Conservation (phyloP, 441 rosid species). For the Gossypium trilobum region DNA sequence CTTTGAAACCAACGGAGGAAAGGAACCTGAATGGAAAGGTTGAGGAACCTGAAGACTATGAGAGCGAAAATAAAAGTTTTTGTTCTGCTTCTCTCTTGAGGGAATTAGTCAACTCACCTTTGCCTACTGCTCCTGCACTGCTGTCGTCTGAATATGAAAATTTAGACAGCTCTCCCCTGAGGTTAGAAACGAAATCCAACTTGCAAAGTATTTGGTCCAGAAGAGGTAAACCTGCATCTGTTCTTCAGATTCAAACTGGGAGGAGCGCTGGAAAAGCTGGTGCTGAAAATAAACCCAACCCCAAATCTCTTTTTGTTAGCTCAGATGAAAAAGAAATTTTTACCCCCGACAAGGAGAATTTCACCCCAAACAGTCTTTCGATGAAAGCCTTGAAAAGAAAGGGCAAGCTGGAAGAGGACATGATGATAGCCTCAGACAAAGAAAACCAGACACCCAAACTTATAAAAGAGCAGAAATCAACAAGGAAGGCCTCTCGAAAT, state of each 20-base stretch:
- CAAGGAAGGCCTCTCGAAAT: constrained; percentile 16
- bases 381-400: constrained; percentile 36
- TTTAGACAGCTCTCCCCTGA: constrained; percentile 21
- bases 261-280: constrained; percentile 33
- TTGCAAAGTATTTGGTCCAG: constrained; percentile 55
- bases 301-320: constrained; percentile 24
- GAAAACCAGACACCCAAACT: constrained; percentile 39
- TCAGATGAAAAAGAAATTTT: constrained; percentile 46
- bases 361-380: constrained; percentile 44
- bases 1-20: constrained; percentile 18
- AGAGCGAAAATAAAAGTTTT: constrained; percentile 16
- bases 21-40: background rate
- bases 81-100: constrained; percentile 17
- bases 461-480: constrained; percentile 26
- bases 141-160: constrained; percentile 28
- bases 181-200: constrained; percentile 28
- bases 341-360: constrained; percentile 74
- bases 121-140: constrained; percentile 21
- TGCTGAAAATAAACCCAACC: constrained; percentile 23
- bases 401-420: constrained; percentile 37
- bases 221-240: constrained; percentile 56
- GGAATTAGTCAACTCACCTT: constrained; percentile 29
- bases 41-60: constrained; percentile 17
- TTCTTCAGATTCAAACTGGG: constrained; percentile 50
- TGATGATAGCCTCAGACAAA: constrained; percentile 29